Evolutionary conservation across 2,329 filamentous ascomycete species (phyloP).

Genomic region (Aspergillus viridinutans): DNA sequence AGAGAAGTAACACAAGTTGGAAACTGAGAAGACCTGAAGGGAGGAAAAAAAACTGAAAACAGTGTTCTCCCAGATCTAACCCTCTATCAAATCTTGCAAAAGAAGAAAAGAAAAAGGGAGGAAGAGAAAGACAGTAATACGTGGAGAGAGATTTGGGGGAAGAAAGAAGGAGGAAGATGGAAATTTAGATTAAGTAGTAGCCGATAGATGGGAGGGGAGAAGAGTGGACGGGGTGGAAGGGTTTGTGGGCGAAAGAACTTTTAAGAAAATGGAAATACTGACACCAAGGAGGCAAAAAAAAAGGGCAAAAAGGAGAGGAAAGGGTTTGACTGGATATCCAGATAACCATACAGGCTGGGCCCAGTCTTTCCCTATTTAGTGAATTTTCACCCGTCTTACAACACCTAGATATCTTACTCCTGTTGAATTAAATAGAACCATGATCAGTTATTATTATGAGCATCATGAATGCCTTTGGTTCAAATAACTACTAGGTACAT

Average conservation of each 20-base stretch:
- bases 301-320: background rate
- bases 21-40: conserved; percentile 22
- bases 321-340: conserved; percentile 1
- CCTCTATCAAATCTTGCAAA: conserved; percentile 20
- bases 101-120: conserved; percentile 17
- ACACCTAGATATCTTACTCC: background rate
- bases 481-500: background rate
- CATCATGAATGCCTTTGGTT: background rate
- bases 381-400: background rate
- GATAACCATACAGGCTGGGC: background rate
- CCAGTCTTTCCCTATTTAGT: background rate
- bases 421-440: background rate
- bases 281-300: conserved; percentile 25
- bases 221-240: conserved; percentile 7
- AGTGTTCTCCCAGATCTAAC: conserved; percentile 23
- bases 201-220: conserved; percentile 9
- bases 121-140: conserved; percentile 4
- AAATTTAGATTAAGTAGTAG: conserved; percentile 12
- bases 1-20: conserved; percentile 7
- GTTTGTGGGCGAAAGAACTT: conserved; percentile 8
- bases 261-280: conserved; percentile 9
- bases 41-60: conserved; percentile 20
- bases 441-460: background rate
- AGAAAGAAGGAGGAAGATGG: conserved; percentile 13
- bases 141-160: background rate